Evolutionary conservation across 805 yeast genomes (phyloP).

Genomic region (Candida mattraensis): DNA sequence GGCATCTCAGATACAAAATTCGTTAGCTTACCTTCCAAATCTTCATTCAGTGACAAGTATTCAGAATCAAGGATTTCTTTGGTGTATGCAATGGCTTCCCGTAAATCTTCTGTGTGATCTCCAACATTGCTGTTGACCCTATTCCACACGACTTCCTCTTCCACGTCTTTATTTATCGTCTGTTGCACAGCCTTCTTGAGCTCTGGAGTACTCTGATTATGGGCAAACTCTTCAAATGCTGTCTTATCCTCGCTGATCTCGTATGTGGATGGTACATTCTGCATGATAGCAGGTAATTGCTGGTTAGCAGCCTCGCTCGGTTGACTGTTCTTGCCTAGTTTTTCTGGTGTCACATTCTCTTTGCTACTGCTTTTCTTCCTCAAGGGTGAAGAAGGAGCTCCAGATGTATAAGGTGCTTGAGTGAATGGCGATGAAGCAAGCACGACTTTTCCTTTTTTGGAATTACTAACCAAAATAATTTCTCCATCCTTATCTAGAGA

Average conservation of each 20-base stretch:
- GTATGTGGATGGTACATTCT: not conserved
- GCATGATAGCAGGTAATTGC: too few relatives aligned
- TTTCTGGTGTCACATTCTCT: too few relatives aligned
- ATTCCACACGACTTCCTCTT: constrained; percentile 25
- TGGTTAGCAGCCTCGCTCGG: too few relatives aligned
- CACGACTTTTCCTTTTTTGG: too few relatives aligned
- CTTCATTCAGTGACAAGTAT: constrained; percentile 49
- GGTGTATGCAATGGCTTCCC: constrained; percentile 31
- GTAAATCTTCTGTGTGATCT: constrained; percentile 29
- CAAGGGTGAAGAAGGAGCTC: too few relatives aligned
- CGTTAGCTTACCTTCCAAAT: constrained; percentile 63
- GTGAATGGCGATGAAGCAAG: too few relatives aligned
- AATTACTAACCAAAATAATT: too few relatives aligned
- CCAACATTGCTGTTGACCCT: constrained; percentile 31
- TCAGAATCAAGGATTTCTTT: constrained; percentile 32
- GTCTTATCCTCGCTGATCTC: constrained; percentile 1
- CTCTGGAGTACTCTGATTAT: constrained; percentile 24
- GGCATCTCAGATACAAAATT: constrained; percentile 70
- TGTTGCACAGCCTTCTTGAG: not conserved
- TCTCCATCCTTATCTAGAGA: too few relatives aligned
- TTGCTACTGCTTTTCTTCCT: too few relatives aligned
- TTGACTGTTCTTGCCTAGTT: too few relatives aligned
- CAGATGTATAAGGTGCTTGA: too few relatives aligned
- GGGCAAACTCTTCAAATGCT: constrained; percentile 14
- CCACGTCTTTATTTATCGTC: constrained; percentile 1